A percentile compares a stretch with the other conserved stretches of the same genome.
Conservation (phyloP, 169 alveolate genomes). For the Babesia bovis region DNA sequence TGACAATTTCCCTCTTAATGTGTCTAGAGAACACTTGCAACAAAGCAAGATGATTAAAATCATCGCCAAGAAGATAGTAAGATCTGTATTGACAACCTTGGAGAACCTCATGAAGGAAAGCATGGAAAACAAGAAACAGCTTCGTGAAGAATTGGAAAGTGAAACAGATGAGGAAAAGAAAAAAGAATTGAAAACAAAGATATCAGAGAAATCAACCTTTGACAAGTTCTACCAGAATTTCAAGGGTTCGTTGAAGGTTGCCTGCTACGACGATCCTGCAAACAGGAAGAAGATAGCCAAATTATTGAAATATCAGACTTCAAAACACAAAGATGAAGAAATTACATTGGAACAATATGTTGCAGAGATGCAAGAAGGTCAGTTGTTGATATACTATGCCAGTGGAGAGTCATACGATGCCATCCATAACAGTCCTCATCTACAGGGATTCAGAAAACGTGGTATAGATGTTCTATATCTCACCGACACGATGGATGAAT, state of each 20-base stretch:
- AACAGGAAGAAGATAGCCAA: slow-evolving; percentile 90
- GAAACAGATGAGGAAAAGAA: slow-evolving; percentile 82
- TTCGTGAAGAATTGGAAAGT: slow-evolving; percentile 75
- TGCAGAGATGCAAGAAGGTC: slow-evolving; percentile 90
- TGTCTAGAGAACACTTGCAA: slow-evolving; percentile 91
- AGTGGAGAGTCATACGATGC: slow-evolving; percentile 85
- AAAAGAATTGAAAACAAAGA: slow-evolving; percentile 77
- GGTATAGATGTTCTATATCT: slow-evolving; percentile 92
- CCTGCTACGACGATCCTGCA: slow-evolving; percentile 94
- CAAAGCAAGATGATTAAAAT: slow-evolving; percentile 91
- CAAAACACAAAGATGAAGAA: slow-evolving; percentile 80
- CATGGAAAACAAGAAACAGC: slow-evolving; percentile 78
- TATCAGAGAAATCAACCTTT: slow-evolving; percentile 74
- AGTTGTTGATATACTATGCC: slow-evolving; percentile 90
- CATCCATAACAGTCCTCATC: slow-evolving; percentile 86
- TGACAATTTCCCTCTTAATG: slow-evolving; percentile 94
- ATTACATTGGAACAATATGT: slow-evolving; percentile 88
- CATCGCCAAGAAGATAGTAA: slow-evolving; percentile 93
- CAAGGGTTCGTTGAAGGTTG: slow-evolving; percentile 90
- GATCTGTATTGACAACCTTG: slow-evolving; percentile 94
- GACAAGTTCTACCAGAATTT: slow-evolving; percentile 89
- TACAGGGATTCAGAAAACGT: slow-evolving; percentile 88
- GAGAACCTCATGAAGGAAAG: slow-evolving; percentile 88
- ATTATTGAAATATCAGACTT: slow-evolving; percentile 88
- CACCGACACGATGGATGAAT: slow-evolving; percentile 94